These are phyloP conservation scores for Candida sanyaensis DNA, from an alignment of 1,139 yeast genomes.

Conservation along the genomic window DNA sequence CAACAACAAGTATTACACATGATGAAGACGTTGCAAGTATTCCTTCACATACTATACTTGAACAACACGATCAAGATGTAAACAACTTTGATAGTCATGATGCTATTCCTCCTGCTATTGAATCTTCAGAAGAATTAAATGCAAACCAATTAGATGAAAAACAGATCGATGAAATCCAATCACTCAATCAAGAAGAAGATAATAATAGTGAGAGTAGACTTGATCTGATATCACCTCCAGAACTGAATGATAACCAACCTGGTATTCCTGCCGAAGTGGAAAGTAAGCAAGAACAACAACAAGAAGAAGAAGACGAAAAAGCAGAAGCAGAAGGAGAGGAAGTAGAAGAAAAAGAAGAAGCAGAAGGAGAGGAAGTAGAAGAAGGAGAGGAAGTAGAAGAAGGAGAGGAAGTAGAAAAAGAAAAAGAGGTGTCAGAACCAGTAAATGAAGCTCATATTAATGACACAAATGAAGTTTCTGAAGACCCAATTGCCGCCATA, in stretches of 20 bases:
- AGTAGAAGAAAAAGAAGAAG: too few species aligned
- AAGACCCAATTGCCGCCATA: neutral
- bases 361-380: constrained; percentile 5
- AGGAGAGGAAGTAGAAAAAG: constrained; percentile 14
- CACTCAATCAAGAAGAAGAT: constrained; percentile 1
- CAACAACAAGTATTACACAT: neutral
- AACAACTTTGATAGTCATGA: neutral
- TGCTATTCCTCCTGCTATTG: neutral
- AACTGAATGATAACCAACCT: neutral
- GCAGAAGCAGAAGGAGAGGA: too few species aligned
- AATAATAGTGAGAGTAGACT: neutral
- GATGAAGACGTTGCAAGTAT: constrained; percentile 1
- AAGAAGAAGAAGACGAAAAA: constrained; percentile 9
- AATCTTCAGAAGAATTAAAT: neutral
- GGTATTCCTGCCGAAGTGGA: constrained; percentile 9
- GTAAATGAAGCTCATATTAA: constrained; percentile 1
- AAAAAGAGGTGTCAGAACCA: constrained; percentile 9
- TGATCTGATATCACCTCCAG: neutral
- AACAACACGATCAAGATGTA: constrained; percentile 6
- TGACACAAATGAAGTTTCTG: constrained; percentile 7
- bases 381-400: constrained; percentile 5
- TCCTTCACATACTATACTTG: constrained; percentile 1
- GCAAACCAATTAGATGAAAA: constrained; percentile 9
- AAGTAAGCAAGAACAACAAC: constrained; percentile 13
- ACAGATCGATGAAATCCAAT: constrained; percentile 10